These are phyloP conservation scores for Gleditsia sinensis DNA, from an alignment of 306 rosid species.

Conservation along the genomic window DNA sequence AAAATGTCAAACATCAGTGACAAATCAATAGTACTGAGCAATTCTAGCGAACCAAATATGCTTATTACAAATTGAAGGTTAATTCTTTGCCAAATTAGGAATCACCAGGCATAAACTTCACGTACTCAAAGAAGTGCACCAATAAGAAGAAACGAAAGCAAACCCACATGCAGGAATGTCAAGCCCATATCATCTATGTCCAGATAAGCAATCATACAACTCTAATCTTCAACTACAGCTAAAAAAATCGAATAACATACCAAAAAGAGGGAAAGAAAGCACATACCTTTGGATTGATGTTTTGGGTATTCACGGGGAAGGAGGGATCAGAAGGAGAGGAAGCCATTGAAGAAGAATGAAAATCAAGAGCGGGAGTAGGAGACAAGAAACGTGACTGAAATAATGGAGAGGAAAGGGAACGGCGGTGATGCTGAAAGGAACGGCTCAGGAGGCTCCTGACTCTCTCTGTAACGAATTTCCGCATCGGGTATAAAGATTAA, in stretches of 20 bases:
- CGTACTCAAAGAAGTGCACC: background rate
- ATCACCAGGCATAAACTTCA: background rate
- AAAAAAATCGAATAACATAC: background rate
- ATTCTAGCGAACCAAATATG: background rate
- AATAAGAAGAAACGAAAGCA: background rate
- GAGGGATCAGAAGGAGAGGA: background rate
- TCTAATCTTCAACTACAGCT: background rate
- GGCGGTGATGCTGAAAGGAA: slow-evolving; percentile 15
- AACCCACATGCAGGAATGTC: slow-evolving; percentile 11
- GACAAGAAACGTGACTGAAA: slow-evolving; percentile 45
- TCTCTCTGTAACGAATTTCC: slow-evolving; percentile 47
- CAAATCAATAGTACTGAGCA: slow-evolving; percentile 23
- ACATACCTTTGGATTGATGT: slow-evolving; percentile 56
- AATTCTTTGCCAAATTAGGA: slow-evolving; percentile 4
- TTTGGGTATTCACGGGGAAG: slow-evolving; percentile 34
- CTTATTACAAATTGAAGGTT: background rate
- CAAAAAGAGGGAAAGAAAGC: background rate
- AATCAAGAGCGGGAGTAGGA: slow-evolving; percentile 23
- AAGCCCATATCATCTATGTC: background rate
- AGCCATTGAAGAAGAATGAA: slow-evolving; percentile 21
- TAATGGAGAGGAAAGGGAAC: background rate
- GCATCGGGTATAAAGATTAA: slow-evolving; percentile 29
- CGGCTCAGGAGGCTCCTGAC: slow-evolving; percentile 33
- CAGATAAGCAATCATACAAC: slow-evolving; percentile 16
- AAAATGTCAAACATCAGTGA: slow-evolving; percentile 4